Base-by-base conservation (phyloP, 495 filamentous ascomycete species). In the Pseudoneurospora amorphoporcata region DNA sequence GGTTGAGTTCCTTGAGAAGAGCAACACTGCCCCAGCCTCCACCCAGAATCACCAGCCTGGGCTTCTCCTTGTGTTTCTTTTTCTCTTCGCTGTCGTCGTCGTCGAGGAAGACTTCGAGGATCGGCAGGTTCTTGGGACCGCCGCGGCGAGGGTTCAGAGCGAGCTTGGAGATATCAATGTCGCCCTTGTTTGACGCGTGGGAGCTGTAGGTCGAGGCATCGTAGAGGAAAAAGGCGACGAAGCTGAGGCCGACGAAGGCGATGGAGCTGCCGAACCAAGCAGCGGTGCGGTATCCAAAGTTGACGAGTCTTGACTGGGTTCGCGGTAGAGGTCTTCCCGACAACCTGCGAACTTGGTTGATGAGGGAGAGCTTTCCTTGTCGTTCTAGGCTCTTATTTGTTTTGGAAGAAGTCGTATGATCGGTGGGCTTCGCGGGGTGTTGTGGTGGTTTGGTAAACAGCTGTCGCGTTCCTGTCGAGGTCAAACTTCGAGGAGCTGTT, bases 11-110 rank as follows among this genome's bases (percentile, higher is more conserved):
- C 83, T 99, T 99, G 19, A 99, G 82, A 47, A 99, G 84, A 23
- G 94, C 92, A 72, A 99, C 90, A 75, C 92, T 94, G 69, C 94
- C 96, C 96, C 96, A 99, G 37, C 96, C 96, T 12, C 93, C 94
- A 7, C 96, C 96, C 68, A 99, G 81, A 37, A 99, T 90, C 9
- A 99, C 96, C 79, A 99, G 84, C 75, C 90, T 90, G 2, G 95
- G 95, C 83, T 98, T 98, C 73, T 92, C 88, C 81, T 92, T 94
- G 76, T 90, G 88, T 71, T 83, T 85, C 69, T 83, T 84, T 80
- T 88, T 92, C 71, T 87, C 87, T 16, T 88, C 87, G 68, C 81
- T 87, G 76, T 97, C 94, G 73, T 96, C 90, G 79, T 98, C 96
- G 76, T 95, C 92, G 14, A 99, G 88, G 69, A 92, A 87, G 6